phyloP scores from a whole-genome alignment of 75 land plant species.

The Selaginella moellendorffii region DNA sequence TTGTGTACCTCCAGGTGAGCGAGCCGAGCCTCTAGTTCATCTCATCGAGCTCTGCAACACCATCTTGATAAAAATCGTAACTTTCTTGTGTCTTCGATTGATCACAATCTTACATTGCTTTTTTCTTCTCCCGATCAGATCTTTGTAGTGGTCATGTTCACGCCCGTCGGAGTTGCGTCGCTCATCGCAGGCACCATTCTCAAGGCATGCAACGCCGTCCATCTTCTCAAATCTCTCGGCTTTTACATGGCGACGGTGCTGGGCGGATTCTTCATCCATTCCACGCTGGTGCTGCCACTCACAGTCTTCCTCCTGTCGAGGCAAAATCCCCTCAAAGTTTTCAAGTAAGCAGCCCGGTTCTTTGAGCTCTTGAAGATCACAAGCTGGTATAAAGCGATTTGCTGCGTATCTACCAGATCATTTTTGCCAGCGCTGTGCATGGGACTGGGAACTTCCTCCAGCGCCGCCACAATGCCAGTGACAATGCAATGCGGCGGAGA shows the following conservation, averaged over 20 bases:
- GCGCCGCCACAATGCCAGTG: constrained; percentile 35
- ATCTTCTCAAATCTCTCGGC: constrained; percentile 22
- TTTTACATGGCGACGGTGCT: constrained; percentile 24
- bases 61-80: constrained; percentile 24
- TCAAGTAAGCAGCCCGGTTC: constrained; percentile 17
- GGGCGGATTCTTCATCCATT: constrained; percentile 23
- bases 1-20: constrained; percentile 15
- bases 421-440: constrained; percentile 25
- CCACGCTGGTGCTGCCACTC: constrained; percentile 17
- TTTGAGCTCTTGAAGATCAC: too few relatives aligned
- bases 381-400: too few relatives aligned
- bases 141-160: constrained; percentile 16
- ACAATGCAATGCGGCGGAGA: constrained; percentile 26
- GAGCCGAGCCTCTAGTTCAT: constrained; percentile 18
- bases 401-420: too few relatives aligned
- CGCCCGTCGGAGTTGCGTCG: constrained; percentile 32
- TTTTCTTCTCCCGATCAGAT: too few relatives aligned
- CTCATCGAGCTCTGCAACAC: constrained; percentile 22
- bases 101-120: too few relatives aligned
- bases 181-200: constrained; percentile 26
- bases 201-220: constrained; percentile 21
- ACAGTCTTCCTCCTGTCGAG: constrained; percentile 16
- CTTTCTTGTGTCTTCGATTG: constrained; percentile 1
- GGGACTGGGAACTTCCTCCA: constrained; percentile 26
- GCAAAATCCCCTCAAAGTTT: constrained; percentile 13